Conservation (phyloP, 495 filamentous ascomycete genomes). For the Penicillium paradoxum region DNA sequence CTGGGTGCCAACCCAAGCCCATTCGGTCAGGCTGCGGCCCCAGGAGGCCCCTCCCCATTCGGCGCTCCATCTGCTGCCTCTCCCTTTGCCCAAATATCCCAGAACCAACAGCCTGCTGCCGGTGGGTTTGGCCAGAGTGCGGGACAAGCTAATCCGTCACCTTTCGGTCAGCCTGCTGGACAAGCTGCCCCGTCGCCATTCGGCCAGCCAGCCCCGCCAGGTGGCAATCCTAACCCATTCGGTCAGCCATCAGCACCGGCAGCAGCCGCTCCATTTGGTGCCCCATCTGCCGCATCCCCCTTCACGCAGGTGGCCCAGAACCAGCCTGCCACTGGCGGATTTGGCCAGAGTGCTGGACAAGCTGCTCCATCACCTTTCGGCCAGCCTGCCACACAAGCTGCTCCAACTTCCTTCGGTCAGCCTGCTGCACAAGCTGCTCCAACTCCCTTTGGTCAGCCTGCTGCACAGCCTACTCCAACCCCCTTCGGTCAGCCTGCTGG, state of each 20-base stretch:
- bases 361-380: conserved; percentile 27
- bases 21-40: conserved; percentile 19
- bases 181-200: conserved; percentile 21
- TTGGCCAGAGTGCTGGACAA: conserved; percentile 23
- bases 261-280: conserved; percentile 10
- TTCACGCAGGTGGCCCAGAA: conserved; percentile 16
- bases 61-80: conserved; percentile 22
- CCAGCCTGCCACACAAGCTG: conserved; percentile 16
- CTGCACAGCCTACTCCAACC: conserved; percentile 25
- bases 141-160: conserved; percentile 18
- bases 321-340: conserved; percentile 14
- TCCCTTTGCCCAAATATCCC: conserved; percentile 33
- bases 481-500: conserved; percentile 27
- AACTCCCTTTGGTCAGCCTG: conserved; percentile 37
- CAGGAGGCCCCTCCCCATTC: conserved; percentile 14
- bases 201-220: conserved; percentile 24
- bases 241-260: conserved; percentile 30
- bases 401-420: conserved; percentile 30
- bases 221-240: conserved; percentile 18
- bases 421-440: conserved; percentile 15
- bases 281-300: conserved; percentile 16
- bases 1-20: conserved; percentile 15
- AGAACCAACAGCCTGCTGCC: conserved; percentile 16
- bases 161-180: conserved; percentile 30
- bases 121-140: conserved; percentile 29